Percentiles rank a stretch among this genome's conserved stretches.
These are phyloP conservation scores for Exophiala aquamarina DNA, from an alignment of 2,329 filamentous ascomycete species.

Conservation along the genomic window DNA sequence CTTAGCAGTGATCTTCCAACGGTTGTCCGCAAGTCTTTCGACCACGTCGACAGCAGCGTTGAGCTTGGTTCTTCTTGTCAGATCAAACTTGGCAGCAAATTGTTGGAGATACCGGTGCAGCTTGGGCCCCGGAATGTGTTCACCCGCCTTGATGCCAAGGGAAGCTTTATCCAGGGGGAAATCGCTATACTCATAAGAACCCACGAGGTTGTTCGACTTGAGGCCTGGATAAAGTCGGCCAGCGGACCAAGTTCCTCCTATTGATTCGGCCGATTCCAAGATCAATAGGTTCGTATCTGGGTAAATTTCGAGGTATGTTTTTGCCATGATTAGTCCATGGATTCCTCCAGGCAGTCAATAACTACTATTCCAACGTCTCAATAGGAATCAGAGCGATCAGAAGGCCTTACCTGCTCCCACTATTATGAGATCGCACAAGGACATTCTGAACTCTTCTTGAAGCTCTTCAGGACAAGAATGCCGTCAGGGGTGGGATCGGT, in stretches of 20 bases:
- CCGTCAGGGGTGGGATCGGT: too few species aligned
- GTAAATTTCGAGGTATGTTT: conserved; percentile 61
- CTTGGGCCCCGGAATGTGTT: conserved; percentile 60
- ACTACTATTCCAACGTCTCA: conserved; percentile 70
- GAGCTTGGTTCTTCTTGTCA: conserved; percentile 50
- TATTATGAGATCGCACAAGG: conserved; percentile 3
- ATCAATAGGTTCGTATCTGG: conserved; percentile 56
- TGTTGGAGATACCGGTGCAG: conserved; percentile 58
- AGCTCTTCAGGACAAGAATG: too few species aligned
- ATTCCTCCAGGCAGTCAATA: conserved; percentile 65
- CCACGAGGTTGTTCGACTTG: conserved; percentile 71
- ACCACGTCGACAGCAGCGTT: conserved; percentile 53
- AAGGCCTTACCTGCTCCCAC: conserved; percentile 12
- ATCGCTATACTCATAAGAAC: conserved; percentile 71
- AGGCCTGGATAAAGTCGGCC: conserved; percentile 65
- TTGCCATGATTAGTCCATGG: conserved; percentile 60
- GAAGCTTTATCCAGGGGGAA: conserved; percentile 63
- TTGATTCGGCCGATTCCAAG: conserved; percentile 55
- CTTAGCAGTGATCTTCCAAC: conserved; percentile 32
- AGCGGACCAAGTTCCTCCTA: conserved; percentile 71
- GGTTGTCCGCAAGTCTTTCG: conserved; percentile 41
- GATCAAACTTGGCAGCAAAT: conserved; percentile 54
- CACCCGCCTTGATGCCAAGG: conserved; percentile 38
- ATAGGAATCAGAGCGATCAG: conserved; percentile 45
- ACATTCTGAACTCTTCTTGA: too few species aligned